Evolutionary conservation across 805 yeast genomes (phyloP).

Genomic region (Pichia cabralensis): DNA sequence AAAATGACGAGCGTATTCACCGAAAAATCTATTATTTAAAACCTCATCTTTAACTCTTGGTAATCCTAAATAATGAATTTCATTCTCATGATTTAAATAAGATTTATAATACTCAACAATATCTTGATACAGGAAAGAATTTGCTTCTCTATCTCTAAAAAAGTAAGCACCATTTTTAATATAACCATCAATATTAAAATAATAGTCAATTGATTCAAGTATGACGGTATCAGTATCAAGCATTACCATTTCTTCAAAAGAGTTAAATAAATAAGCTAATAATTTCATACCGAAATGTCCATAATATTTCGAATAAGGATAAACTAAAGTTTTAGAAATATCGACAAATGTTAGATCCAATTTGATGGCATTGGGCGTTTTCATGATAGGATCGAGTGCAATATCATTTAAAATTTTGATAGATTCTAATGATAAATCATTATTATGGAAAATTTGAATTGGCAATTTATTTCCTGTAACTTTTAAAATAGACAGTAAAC

Average conservation of each 20-base stretch:
- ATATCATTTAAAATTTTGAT: constrained; percentile 26
- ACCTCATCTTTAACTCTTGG: constrained; percentile 28
- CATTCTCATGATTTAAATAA: constrained; percentile 36
- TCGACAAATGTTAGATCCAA: constrained; percentile 27
- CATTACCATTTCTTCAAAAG: constrained; percentile 45
- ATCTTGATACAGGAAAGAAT: constrained; percentile 30
- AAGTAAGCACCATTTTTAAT: constrained; percentile 31
- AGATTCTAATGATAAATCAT: constrained; percentile 26
- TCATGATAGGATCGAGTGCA: constrained; percentile 27
- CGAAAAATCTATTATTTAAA: constrained; percentile 32
- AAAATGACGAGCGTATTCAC: constrained; percentile 31
- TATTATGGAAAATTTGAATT: constrained; percentile 33
- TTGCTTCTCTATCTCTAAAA: constrained; percentile 40
- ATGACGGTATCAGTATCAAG: constrained; percentile 44
- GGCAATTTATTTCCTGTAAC: constrained; percentile 42
- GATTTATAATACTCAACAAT: constrained; percentile 34
- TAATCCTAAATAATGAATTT: constrained; percentile 29
- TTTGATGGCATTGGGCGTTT: constrained; percentile 17
- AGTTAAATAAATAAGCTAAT: constrained; percentile 46
- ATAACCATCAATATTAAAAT: constrained; percentile 30
- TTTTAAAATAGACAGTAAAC: constrained; percentile 38
- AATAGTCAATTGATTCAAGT: constrained; percentile 27
- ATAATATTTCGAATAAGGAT: constrained; percentile 18
- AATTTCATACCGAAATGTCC: constrained; percentile 34
- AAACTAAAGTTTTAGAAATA: constrained; percentile 21